Percentiles rank a stretch among this genome's conserved stretches.
phyloP scores from a whole-genome alignment of 768 basidiomycete species.

The Auricularia auricula-judae region DNA sequence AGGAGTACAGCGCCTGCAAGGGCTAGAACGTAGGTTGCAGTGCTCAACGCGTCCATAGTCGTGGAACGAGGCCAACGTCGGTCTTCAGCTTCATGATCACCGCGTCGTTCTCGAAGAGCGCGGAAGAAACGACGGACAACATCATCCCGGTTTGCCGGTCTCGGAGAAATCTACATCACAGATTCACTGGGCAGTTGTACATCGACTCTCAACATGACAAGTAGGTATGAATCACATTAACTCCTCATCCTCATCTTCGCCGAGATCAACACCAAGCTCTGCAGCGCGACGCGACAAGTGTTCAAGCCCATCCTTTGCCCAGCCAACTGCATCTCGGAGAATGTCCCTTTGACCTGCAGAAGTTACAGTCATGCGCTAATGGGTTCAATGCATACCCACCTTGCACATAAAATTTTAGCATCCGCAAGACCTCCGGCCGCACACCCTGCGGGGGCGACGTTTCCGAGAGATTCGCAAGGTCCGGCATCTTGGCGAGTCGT shows the following conservation, averaged over 20 bases:
- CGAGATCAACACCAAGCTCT: constrained; percentile 6
- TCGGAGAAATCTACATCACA: no score
- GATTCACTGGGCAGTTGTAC: no score
- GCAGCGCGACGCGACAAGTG: constrained; percentile 8
- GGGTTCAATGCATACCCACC: background rate
- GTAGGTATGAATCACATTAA: no score
- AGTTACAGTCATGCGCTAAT: background rate
- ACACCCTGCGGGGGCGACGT: background rate
- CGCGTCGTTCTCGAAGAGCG: no score
- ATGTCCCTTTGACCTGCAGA: constrained; percentile 10
- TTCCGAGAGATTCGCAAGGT: constrained; percentile 5
- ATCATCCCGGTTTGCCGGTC: no score
- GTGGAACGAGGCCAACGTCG: no score
- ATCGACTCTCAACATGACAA: no score
- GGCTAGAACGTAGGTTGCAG: background rate
- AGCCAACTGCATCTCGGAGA: constrained; percentile 16
- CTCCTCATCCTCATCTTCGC: constrained; percentile 3
- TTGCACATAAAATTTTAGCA: constrained; percentile 5
- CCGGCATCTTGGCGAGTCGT: constrained; percentile 41
- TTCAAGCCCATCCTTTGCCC: constrained; percentile 1
- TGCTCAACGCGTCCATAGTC: background rate
- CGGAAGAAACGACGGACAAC: no score
- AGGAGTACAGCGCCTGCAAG: background rate
- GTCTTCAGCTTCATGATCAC: no score
- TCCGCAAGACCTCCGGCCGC: background rate